Evolutionary conservation across 495 filamentous ascomycete species (phyloP).

Genomic region (Xylaria telfairii): DNA sequence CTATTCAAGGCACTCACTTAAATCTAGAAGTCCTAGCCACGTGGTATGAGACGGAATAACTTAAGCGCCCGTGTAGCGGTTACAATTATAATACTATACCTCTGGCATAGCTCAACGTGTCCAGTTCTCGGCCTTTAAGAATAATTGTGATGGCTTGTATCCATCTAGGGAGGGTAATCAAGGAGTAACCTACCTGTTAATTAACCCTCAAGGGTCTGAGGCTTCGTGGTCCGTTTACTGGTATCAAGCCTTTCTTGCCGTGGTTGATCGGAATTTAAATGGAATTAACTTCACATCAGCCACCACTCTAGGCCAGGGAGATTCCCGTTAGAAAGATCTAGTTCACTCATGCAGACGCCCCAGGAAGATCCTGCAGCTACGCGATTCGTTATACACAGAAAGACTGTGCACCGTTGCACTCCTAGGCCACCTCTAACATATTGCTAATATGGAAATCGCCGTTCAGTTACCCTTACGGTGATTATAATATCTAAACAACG

Average conservation of each 20-base stretch:
- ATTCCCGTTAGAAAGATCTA: slow-evolving; percentile 16
- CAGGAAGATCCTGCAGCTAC: slow-evolving; percentile 23
- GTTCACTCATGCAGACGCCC: slow-evolving; percentile 16
- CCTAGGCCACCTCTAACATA: background rate
- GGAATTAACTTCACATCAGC: background rate
- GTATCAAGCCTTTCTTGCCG: background rate
- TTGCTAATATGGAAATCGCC: background rate
- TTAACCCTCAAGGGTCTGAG: background rate
- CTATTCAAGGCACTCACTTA: background rate
- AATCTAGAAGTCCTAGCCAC: background rate
- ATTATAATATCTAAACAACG: background rate
- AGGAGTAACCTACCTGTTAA: background rate
- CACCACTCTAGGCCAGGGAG: background rate
- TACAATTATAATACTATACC: background rate
- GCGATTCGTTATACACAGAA: slow-evolving; percentile 9
- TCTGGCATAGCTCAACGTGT: background rate
- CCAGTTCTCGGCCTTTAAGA: background rate
- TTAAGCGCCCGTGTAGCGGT: background rate
- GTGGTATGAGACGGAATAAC: background rate
- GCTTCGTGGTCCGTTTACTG: background rate
- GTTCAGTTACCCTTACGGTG: background rate
- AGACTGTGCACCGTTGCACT: background rate
- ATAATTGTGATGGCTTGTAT: no score
- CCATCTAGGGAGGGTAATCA: background rate
- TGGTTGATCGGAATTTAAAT: background rate